These are phyloP conservation scores for Sarocladiaceae sp. DNA, from an alignment of 2,329 filamentous ascomycete genomes.

Conservation along the genomic window DNA sequence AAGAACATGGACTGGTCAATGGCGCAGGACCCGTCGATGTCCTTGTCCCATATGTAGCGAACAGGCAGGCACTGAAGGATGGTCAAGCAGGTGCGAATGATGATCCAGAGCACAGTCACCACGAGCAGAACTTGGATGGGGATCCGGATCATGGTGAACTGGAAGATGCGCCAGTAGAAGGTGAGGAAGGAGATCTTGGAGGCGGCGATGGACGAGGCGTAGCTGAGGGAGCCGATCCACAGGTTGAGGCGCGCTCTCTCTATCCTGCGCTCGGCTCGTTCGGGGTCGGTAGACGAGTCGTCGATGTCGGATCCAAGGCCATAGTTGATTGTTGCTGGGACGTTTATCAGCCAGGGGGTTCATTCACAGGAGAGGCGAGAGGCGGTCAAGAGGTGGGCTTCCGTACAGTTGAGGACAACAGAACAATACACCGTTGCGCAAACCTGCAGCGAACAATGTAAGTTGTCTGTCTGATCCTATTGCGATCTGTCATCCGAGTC, in stretches of 20 bases:
- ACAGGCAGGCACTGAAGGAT: conserved; percentile 2
- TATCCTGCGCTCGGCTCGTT: neutral
- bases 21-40: neutral
- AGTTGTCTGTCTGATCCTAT: neutral
- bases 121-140: conserved; percentile 3
- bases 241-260: neutral
- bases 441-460: neutral
- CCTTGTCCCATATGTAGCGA: neutral
- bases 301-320: conserved; percentile 1
- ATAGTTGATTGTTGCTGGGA: conserved; percentile 1
- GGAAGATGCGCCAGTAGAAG: conserved; percentile 9
- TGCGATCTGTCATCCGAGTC: neutral
- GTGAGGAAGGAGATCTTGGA: conserved; percentile 9
- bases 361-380: neutral
- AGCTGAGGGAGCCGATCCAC: conserved; percentile 6
- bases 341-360: no score
- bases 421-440: neutral
- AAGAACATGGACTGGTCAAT: neutral
- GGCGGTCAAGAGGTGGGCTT: neutral
- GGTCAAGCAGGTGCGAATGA: neutral
- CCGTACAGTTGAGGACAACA: neutral
- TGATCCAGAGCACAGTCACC: neutral
- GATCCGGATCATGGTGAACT: conserved; percentile 3
- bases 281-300: neutral
- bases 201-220: conserved; percentile 4